Conservation (phyloP, 805 yeast genomes). For the Yarrowia sp. region DNA sequence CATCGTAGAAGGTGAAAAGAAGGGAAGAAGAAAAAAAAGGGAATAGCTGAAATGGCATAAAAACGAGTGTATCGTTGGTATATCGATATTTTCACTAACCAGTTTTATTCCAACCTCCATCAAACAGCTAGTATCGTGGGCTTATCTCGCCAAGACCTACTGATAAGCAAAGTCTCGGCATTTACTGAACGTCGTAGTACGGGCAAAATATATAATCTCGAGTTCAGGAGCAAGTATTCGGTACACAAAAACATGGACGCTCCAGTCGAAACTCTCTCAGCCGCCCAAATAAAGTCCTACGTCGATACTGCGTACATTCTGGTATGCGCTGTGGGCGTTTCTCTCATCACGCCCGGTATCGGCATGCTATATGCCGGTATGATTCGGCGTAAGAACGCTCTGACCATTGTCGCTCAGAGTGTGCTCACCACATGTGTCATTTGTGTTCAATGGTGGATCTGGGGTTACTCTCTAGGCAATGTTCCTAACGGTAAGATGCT, state of each 20-base stretch:
- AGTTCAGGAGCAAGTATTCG: not conserved
- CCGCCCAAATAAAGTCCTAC: slow-evolving; percentile 7
- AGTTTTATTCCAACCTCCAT: no score
- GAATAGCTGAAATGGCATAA: no score
- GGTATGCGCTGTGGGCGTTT: slow-evolving; percentile 29
- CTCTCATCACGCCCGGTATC: slow-evolving; percentile 94
- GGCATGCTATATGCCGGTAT: slow-evolving; percentile 91
- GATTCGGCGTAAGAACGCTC: slow-evolving; percentile 92
- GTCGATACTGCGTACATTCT: slow-evolving; percentile 17
- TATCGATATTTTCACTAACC: no score
- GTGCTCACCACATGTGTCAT: slow-evolving; percentile 82
- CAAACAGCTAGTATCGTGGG: not conserved
- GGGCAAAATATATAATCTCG: not conserved
- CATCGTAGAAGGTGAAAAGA: no score
- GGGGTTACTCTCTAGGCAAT: slow-evolving; percentile 95
- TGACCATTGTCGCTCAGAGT: slow-evolving; percentile 90
- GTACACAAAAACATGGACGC: not conserved
- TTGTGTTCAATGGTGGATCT: slow-evolving; percentile 94
- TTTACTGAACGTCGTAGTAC: not conserved
- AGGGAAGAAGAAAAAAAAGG: no score
- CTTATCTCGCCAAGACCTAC: slow-evolving; percentile 16
- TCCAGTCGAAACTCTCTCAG: slow-evolving; percentile 1
- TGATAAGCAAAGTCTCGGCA: slow-evolving; percentile 15
- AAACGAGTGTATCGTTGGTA: no score
- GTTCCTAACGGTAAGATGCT: slow-evolving; percentile 52